Percentiles rank a stretch among this genome's conserved stretches.
Evolutionary conservation across 495 filamentous ascomycete genomes (phyloP).

Genomic region (Hypoxylon fragiforme): DNA sequence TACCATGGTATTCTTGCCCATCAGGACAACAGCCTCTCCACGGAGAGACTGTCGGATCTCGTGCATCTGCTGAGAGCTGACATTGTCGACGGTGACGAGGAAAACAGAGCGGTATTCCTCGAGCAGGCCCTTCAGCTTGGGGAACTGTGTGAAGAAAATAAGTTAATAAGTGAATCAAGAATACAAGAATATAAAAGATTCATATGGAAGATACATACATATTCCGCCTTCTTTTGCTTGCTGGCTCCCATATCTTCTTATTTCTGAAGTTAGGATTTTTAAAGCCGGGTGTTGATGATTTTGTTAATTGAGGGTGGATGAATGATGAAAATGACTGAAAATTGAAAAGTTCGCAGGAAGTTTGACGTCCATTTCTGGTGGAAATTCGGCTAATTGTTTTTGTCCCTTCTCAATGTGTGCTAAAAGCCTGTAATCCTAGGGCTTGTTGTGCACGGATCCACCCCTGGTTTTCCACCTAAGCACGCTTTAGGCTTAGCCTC

Average conservation of each 20-base stretch:
- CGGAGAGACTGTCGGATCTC: slow-evolving; percentile 92
- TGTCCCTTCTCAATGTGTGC: slow-evolving; percentile 25
- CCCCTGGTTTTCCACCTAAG: not conserved
- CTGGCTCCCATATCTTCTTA: slow-evolving; percentile 99
- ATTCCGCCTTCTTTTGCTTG: slow-evolving; percentile 87
- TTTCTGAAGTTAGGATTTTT: slow-evolving; percentile 93
- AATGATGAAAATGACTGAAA: not conserved
- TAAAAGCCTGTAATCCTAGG: slow-evolving; percentile 14
- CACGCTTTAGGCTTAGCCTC: not conserved
- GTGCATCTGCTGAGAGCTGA: slow-evolving; percentile 99
- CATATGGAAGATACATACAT: slow-evolving; percentile 47
- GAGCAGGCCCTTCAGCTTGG: slow-evolving; percentile 94
- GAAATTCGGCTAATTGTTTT: slow-evolving; percentile 41
- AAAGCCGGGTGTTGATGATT: slow-evolving; percentile 64
- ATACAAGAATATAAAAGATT: not conserved
- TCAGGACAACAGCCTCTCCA: slow-evolving; percentile 88
- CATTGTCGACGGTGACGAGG: slow-evolving; percentile 96
- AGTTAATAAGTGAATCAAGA: not conserved
- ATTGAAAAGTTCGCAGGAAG: slow-evolving; percentile 15
- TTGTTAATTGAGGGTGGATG: slow-evolving; percentile 14
- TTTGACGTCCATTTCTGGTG: slow-evolving; percentile 5
- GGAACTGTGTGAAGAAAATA: too few relatives aligned
- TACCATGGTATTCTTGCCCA: slow-evolving; percentile 99
- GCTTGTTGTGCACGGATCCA: slow-evolving; percentile 4
- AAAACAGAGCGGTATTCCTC: slow-evolving; percentile 94